These are phyloP conservation scores for Aphanocladium album DNA, from an alignment of 2,329 filamentous ascomycete genomes.

Conservation along the genomic window DNA sequence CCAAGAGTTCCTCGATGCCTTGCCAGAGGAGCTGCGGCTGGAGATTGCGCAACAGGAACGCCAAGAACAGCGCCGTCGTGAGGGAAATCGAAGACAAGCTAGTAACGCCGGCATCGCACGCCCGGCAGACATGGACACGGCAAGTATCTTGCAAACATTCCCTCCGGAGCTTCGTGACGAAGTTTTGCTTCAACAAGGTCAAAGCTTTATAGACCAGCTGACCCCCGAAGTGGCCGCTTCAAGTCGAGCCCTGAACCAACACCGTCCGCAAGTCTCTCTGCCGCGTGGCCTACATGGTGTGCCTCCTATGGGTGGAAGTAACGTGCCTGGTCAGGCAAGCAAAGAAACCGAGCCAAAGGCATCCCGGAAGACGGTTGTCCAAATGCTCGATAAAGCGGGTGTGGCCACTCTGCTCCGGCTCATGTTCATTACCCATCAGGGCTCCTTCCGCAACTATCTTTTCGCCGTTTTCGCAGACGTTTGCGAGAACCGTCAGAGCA, in stretches of 20 bases:
- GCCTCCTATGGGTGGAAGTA: slow-evolving; percentile 22
- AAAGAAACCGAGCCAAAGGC: slow-evolving; percentile 54
- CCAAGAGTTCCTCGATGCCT: slow-evolving; percentile 86
- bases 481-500: slow-evolving; percentile 93
- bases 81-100: slow-evolving; percentile 68
- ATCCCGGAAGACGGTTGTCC: slow-evolving; percentile 76
- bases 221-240: slow-evolving; percentile 83
- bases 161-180: slow-evolving; percentile 79
- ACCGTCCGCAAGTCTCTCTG: slow-evolving; percentile 23
- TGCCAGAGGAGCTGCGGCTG: slow-evolving; percentile 82
- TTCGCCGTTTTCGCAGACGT: slow-evolving; percentile 86
- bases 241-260: slow-evolving; percentile 63
- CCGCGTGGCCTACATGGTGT: slow-evolving; percentile 27
- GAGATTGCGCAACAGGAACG: slow-evolving; percentile 91
- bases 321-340: slow-evolving; percentile 24
- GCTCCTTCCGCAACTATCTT: slow-evolving; percentile 75
- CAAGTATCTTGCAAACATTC: slow-evolving; percentile 86
- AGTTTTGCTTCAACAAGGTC: slow-evolving; percentile 86
- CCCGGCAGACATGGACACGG: slow-evolving; percentile 78
- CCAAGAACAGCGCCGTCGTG: slow-evolving; percentile 79
- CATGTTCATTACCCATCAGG: slow-evolving; percentile 94
- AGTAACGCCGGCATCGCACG: slow-evolving; percentile 38
- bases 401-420: slow-evolving; percentile 94
- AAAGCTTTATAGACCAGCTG: slow-evolving; percentile 77
- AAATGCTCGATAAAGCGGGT: slow-evolving; percentile 95